These are phyloP conservation scores for Nematodospora anomalae DNA, from an alignment of 1,139 yeast genomes.

Conservation along the genomic window DNA sequence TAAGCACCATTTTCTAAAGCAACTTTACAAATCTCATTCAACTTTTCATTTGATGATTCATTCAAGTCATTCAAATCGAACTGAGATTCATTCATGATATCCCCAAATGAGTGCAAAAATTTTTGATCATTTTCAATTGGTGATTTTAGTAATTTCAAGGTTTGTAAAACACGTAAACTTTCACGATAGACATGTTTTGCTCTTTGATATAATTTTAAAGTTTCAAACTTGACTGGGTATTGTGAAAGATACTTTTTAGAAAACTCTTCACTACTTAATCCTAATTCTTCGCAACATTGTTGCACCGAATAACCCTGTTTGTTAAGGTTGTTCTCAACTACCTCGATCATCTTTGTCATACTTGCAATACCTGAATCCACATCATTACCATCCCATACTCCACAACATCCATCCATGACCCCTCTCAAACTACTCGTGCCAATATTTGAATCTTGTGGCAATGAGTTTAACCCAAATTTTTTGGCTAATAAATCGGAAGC, in stretches of 20 bases:
- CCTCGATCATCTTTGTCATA: conserved; percentile 38
- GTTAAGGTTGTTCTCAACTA: conserved; percentile 33
- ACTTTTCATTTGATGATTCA: conserved; percentile 57
- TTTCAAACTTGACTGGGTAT: conserved; percentile 58
- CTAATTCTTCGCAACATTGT: conserved; percentile 49
- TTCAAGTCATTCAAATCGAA: conserved; percentile 47
- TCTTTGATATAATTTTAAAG: conserved; percentile 57
- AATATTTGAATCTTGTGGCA: conserved; percentile 56
- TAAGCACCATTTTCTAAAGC: conserved; percentile 58
- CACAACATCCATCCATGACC: conserved; percentile 47
- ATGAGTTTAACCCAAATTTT: conserved; percentile 35
- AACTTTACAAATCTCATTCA: conserved; percentile 52
- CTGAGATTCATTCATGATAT: conserved; percentile 61
- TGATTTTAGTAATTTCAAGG: conserved; percentile 37
- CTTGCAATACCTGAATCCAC: conserved; percentile 45
- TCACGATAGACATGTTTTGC: conserved; percentile 67
- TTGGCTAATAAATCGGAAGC: conserved; percentile 61
- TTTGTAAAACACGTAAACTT: conserved; percentile 57
- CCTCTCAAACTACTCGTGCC: conserved; percentile 57
- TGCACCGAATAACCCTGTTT: conserved; percentile 50
- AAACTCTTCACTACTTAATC: conserved; percentile 44
- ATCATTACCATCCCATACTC: conserved; percentile 47
- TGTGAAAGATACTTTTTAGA: conserved; percentile 45
- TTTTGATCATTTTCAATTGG: conserved; percentile 20
- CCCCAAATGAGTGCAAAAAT: conserved; percentile 48